phyloP scores from a whole-genome alignment of 306 rosid species.

The Lupinus albus region DNA sequence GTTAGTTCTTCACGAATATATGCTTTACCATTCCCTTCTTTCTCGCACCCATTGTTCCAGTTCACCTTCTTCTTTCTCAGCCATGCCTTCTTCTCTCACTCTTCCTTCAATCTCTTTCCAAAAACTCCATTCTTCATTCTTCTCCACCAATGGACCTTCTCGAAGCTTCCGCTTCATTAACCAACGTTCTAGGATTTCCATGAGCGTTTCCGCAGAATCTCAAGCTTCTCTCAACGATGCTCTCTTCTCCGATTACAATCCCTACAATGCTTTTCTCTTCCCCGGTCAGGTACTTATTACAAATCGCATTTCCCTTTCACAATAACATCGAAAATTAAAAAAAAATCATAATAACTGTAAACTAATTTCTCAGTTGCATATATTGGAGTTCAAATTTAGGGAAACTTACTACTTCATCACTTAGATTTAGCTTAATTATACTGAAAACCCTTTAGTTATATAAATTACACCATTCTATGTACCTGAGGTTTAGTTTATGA shows the following conservation, averaged over 20 bases:
- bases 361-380: neutral
- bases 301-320: neutral
- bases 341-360: neutral
- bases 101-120: constrained; percentile 53
- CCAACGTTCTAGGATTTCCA: constrained; percentile 73
- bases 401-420: no score
- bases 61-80: constrained; percentile 41
- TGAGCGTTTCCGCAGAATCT: constrained; percentile 72
- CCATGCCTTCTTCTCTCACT: constrained; percentile 58
- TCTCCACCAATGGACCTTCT: constrained; percentile 46
- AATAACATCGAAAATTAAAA: constrained; percentile 5
- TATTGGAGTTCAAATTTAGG: neutral
- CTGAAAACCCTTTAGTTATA: no score
- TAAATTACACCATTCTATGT: no score
- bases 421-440: no score
- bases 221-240: constrained; percentile 53
- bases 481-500: no score
- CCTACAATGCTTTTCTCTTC: constrained; percentile 77
- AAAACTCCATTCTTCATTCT: constrained; percentile 32
- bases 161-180: constrained; percentile 34
- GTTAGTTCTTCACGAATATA: no score
- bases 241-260: constrained; percentile 71
- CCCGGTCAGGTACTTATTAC: constrained; percentile 77
- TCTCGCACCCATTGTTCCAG: constrained; percentile 34
- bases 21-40: constrained; percentile 43